Conservation (phyloP, 78 protist genomes). For the Cavenderia fasciculata region DNA sequence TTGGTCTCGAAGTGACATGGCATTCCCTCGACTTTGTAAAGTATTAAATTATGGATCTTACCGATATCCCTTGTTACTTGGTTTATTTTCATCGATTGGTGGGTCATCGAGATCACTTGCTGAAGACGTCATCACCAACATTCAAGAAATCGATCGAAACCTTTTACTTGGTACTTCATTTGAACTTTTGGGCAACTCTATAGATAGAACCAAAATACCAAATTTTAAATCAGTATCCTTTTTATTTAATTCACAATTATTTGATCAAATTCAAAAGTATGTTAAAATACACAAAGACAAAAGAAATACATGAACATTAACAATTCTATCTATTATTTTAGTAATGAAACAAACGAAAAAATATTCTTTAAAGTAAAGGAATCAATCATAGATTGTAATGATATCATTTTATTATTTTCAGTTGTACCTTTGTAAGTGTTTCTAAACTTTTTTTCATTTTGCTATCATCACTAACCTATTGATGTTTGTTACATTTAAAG, state of each 20-base stretch:
- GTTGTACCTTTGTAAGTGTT: slow-evolving; percentile 27
- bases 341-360: neutral
- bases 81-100: slow-evolving; percentile 62
- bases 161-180: neutral
- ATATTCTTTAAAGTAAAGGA: neutral
- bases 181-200: neutral
- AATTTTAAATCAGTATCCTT: slow-evolving; percentile 25
- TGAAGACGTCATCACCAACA: neutral
- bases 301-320: too few species aligned
- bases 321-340: neutral
- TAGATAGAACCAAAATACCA: neutral
- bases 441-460: neutral
- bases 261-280: slow-evolving; percentile 1
- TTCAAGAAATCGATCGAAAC: neutral
- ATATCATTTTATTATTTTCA: slow-evolving; percentile 39
- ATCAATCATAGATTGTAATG: slow-evolving; percentile 8
- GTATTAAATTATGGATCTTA: slow-evolving; percentile 11
- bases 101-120: slow-evolving; percentile 43
- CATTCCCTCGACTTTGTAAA: slow-evolving; percentile 30
- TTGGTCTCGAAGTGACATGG: slow-evolving; percentile 50
- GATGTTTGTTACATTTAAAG: neutral
- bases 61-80: slow-evolving; percentile 1
- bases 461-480: neutral
- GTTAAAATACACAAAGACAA: neutral
- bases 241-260: slow-evolving; percentile 14